A percentile compares a stretch with the other conserved stretches of the same genome.
phyloP scores from a whole-genome alignment of 1,284 basidiomycete genomes.

The Fomitopsis pinicola region DNA sequence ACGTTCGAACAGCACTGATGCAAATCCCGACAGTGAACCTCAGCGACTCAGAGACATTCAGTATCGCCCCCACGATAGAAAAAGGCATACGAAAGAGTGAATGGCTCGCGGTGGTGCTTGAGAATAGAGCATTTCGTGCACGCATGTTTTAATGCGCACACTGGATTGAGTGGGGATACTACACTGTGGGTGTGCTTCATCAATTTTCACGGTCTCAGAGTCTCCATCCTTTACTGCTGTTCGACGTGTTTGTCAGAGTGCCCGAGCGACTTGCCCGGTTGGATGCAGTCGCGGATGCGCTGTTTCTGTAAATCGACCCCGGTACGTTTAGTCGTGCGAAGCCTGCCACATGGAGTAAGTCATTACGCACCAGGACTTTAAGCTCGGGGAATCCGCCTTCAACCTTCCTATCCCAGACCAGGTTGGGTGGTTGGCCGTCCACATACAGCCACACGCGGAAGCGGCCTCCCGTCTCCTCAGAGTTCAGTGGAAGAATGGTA shows the following conservation, averaged over 20 bases:
- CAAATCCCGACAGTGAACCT: no score
- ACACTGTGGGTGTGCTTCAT: neutral
- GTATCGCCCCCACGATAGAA: no score
- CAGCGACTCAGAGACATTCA: no score
- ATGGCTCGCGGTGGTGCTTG: no score
- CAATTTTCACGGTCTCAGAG: neutral
- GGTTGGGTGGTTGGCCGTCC: constrained; percentile 31
- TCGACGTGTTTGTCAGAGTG: constrained; percentile 60
- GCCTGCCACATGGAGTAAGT: neutral
- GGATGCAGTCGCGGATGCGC: constrained; percentile 74
- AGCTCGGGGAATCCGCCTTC: constrained; percentile 90
- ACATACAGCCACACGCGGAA: constrained; percentile 83
- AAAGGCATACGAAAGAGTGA: no score
- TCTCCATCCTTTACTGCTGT: neutral
- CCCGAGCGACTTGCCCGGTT: constrained; percentile 75
- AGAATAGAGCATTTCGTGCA: no score
- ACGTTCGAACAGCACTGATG: no score
- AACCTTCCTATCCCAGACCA: constrained; percentile 80
- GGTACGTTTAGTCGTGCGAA: neutral
- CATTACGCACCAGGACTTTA: constrained; percentile 66
- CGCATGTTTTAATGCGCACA: no score
- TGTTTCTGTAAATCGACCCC: constrained; percentile 61
- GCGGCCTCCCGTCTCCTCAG: constrained; percentile 80
- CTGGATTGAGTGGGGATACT: neutral
- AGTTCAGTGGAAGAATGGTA: constrained; percentile 69